Evolutionary conservation across 495 filamentous ascomycete species (phyloP).

Genomic region (Penicillium ucsense): DNA sequence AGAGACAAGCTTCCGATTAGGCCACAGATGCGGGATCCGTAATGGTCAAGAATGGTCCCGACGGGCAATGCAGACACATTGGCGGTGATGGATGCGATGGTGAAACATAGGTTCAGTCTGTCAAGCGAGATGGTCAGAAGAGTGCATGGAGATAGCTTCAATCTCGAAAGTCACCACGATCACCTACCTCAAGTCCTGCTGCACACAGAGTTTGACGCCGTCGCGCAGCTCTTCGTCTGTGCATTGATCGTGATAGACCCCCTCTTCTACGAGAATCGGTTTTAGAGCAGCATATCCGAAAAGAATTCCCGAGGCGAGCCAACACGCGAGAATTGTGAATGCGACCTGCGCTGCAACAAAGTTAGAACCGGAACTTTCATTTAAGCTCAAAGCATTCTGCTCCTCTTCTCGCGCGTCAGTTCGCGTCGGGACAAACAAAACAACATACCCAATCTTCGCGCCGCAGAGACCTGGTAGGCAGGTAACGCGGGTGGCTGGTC

Average conservation of each 20-base stretch:
- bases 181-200: constrained; percentile 53
- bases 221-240: constrained; percentile 32
- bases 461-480: constrained; percentile 6
- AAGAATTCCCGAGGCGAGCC: constrained; percentile 45
- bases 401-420: no score
- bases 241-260: constrained; percentile 45
- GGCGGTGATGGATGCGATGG: constrained; percentile 77
- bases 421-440: no score
- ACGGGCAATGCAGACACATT: constrained; percentile 75
- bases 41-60: constrained; percentile 55
- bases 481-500: constrained; percentile 3
- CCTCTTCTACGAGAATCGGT: constrained; percentile 56
- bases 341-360: constrained; percentile 4
- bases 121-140: no score
- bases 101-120: constrained; percentile 65
- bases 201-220: constrained; percentile 45
- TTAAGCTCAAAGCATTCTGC: no score
- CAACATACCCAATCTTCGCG: constrained; percentile 7
- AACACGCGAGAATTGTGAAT: constrained; percentile 10
- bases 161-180: no score
- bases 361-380: no score
- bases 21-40: constrained; percentile 52
- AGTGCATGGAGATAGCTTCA: no score
- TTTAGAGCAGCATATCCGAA: constrained; percentile 70
- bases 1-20: constrained; percentile 45